Percentiles rank a stretch among this genome's conserved stretches.
These are phyloP conservation scores for Xanthoconium purpureum DNA, from an alignment of 768 basidiomycete genomes.

Conservation along the genomic window DNA sequence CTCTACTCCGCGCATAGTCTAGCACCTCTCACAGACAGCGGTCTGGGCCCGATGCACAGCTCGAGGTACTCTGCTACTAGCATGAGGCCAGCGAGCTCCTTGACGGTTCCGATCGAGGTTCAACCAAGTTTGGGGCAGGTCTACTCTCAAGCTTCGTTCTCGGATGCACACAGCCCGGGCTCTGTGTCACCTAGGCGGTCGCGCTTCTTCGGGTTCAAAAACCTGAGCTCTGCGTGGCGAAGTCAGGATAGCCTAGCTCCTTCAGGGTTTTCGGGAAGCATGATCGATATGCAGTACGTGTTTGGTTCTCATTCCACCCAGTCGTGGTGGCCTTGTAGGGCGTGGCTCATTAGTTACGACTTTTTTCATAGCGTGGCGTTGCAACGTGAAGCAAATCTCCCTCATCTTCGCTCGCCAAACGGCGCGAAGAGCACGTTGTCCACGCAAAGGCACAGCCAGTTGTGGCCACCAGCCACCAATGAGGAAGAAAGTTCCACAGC, in stretches of 20 bases:
- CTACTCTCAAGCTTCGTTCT: slow-evolving; percentile 77
- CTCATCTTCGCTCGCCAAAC: slow-evolving; percentile 30
- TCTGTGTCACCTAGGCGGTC: slow-evolving; percentile 66
- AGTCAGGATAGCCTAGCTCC: slow-evolving; percentile 80
- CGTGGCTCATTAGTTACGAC: slow-evolving; percentile 7
- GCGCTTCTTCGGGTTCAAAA: slow-evolving; percentile 76
- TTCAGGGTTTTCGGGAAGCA: slow-evolving; percentile 82
- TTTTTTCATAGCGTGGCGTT: slow-evolving; percentile 60
- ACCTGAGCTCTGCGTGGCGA: slow-evolving; percentile 66
- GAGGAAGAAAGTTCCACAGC: slow-evolving; percentile 17
- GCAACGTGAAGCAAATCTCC: slow-evolving; percentile 55
- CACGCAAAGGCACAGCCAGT: slow-evolving; percentile 46
- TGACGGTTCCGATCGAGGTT: slow-evolving; percentile 57
- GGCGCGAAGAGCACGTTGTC: slow-evolving; percentile 35
- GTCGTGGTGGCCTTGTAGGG: not conserved
- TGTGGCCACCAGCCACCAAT: slow-evolving; percentile 48
- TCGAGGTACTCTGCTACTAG: slow-evolving; percentile 58
- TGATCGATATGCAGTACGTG: slow-evolving; percentile 91
- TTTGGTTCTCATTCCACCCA: not conserved
- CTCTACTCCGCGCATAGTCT: slow-evolving; percentile 66
- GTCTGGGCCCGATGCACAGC: slow-evolving; percentile 51
- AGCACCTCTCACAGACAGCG: slow-evolving; percentile 54
- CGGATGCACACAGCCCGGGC: slow-evolving; percentile 71
- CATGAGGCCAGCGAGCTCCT: slow-evolving; percentile 59
- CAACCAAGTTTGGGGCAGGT: slow-evolving; percentile 59